Conservation (phyloP, 73 alveolate genomes). For the Paramecium biaurelia region DNA sequence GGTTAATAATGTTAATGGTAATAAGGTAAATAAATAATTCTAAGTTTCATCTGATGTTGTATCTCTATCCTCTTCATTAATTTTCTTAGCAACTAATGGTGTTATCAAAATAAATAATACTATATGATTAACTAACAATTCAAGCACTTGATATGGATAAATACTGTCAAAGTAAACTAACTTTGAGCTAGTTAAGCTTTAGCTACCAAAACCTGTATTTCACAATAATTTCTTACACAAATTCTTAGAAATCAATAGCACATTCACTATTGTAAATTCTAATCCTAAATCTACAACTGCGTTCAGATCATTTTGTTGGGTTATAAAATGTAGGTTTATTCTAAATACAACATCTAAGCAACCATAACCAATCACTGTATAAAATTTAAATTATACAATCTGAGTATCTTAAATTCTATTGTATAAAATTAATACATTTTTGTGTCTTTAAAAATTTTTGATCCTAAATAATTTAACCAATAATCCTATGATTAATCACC, state of each 20-base stretch:
- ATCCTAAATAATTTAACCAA: too few species aligned
- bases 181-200: neutral
- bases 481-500: too few species aligned
- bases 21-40: neutral
- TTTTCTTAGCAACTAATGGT: neutral
- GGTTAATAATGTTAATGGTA: conserved; percentile 4
- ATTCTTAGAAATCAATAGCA: neutral
- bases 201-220: neutral
- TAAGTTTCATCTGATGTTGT: neutral
- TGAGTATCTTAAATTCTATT: too few species aligned
- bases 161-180: neutral
- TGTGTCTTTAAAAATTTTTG: too few species aligned
- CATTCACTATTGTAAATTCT: conserved; percentile 43
- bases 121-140: neutral
- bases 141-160: neutral
- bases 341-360: conserved; percentile 32
- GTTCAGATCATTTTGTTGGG: neutral
- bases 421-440: too few species aligned
- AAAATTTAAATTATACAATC: neutral
- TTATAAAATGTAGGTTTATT: neutral
- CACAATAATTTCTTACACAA: neutral
- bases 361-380: conserved; percentile 26
- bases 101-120: neutral
- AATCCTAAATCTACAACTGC: conserved; percentile 34
- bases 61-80: conserved; percentile 34